These are phyloP conservation scores for Hortaea werneckii DNA, from an alignment of 2,329 filamentous ascomycete genomes.

Conservation along the genomic window DNA sequence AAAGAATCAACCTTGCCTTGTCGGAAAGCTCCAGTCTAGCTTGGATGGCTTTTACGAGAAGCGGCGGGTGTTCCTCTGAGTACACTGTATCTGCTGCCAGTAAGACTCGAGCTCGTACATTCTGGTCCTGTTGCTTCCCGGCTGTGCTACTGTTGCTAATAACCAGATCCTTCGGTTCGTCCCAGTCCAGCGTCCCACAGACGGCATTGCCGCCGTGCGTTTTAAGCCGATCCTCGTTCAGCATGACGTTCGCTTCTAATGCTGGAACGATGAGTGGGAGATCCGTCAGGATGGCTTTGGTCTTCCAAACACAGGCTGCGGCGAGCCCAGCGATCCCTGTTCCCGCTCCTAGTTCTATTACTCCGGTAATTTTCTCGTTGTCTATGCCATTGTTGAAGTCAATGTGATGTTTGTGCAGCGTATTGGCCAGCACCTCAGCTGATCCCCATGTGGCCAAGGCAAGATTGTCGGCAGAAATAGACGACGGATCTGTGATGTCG, in stretches of 20 bases:
- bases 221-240: conserved; percentile 17
- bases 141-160: not conserved
- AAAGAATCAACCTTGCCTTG: conserved; percentile 27
- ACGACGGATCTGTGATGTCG: conserved; percentile 6
- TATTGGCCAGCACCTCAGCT: conserved; percentile 26
- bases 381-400: not conserved
- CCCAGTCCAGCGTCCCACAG: conserved; percentile 31
- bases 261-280: conserved; percentile 25
- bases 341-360: conserved; percentile 31
- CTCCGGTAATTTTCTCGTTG: conserved; percentile 4
- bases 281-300: conserved; percentile 25
- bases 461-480: conserved; percentile 24
- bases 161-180: conserved; percentile 13
- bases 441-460: conserved; percentile 30
- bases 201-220: conserved; percentile 6
- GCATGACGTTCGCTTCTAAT: conserved; percentile 23
- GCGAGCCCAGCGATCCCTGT: conserved; percentile 30
- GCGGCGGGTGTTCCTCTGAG: conserved; percentile 30
- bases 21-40: conserved; percentile 25
- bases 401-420: conserved; percentile 19
- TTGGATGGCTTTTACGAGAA: conserved; percentile 27
- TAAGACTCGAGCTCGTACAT: conserved; percentile 26
- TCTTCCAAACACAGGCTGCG: conserved; percentile 23
- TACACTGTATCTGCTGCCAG: conserved; percentile 35
- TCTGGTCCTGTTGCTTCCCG: not conserved